Evolutionary conservation across 495 filamentous ascomycete genomes (phyloP), one percentile per base, ranked within the genome.

Genomic region (Podospora australis): DNA sequence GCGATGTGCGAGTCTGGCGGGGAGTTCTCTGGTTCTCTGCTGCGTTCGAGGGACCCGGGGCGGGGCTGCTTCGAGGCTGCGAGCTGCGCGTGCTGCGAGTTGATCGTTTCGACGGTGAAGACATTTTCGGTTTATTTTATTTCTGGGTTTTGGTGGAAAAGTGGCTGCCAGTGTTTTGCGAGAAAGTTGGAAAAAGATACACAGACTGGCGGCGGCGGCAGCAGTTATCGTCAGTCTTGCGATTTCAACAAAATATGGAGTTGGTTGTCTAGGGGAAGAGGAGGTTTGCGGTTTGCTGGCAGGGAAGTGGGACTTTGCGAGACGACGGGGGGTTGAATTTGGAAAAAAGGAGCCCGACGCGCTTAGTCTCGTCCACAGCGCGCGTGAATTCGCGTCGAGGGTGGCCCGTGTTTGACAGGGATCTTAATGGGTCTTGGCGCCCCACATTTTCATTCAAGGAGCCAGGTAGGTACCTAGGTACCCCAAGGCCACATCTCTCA

Each of bases 91-190:
- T 67, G 48, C 63, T 73, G 49, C 79, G 73, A 55, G 74, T 70
- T 22, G 77, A 71, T 50, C 79, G 58, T 44, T 63, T 62, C 21
- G 72, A 56, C 13, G 79, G 79, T n/a, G 80, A 81, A 66, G 79
- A 83, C 78, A 83, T 83, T 3, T 43, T n/a, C n/a, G n/a, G 6
- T 36, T 36, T 16, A 6, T 36, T 4, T 5, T 36, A n/a, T 14
- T 42, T 6, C 26, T 3, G 9, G 13, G 5, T 43, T 16, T 43
- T 0, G 13, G 25, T 6, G 9, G 7, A 30, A 30, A 30, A 30
- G 48, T 70, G 48, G 46, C 25, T 46, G 23, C 20, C n/a, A n/a
- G n/a, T n/a, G 2, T 9, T 23, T 50, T 52, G 34, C 41, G 24
- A 22, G 40, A 2, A 29, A 17, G 38, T 50, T 22, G 21, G 34